Percentiles rank a stretch among this genome's conserved stretches.
These are phyloP conservation scores for Scalesia atractyloides DNA, from an alignment of 129 eudicot species.

Conservation along the genomic window DNA sequence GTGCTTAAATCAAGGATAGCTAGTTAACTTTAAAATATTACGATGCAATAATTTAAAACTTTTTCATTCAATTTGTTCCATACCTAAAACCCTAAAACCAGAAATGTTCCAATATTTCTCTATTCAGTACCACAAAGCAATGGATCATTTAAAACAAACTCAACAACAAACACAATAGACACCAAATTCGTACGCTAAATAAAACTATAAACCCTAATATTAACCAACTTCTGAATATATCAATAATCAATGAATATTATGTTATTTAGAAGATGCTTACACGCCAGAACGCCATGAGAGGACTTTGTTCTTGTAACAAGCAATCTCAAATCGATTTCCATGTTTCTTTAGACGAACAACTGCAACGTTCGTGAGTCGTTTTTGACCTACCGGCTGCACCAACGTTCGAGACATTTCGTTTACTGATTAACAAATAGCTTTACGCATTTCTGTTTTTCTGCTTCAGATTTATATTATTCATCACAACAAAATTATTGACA, in stretches of 20 bases:
- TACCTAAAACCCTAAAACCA: constrained; percentile 22
- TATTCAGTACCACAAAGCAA: neutral
- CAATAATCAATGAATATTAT: neutral
- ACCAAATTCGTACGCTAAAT: too few species aligned
- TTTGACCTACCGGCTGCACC: constrained; percentile 94
- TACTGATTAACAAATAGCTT: neutral
- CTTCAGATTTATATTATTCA: neutral
- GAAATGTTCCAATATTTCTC: neutral
- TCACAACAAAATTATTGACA: neutral
- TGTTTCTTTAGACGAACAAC: constrained; percentile 90
- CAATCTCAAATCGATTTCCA: constrained; percentile 89
- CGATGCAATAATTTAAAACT: neutral
- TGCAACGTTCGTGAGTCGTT: constrained; percentile 88
- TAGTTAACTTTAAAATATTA: too few species aligned
- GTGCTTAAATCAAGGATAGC: neutral
- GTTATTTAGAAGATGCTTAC: constrained; percentile 30
- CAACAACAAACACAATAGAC: neutral
- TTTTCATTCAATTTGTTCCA: neutral
- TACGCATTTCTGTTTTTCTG: neutral
- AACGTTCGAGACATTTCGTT: constrained; percentile 72
- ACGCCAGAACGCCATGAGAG: constrained; percentile 97
- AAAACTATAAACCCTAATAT: neutral
- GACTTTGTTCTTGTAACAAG: constrained; percentile 97
- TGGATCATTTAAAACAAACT: neutral
- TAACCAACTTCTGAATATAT: neutral